Conservation (phyloP, 148 eudicot genomes). For the Pouteria glomerata region DNA sequence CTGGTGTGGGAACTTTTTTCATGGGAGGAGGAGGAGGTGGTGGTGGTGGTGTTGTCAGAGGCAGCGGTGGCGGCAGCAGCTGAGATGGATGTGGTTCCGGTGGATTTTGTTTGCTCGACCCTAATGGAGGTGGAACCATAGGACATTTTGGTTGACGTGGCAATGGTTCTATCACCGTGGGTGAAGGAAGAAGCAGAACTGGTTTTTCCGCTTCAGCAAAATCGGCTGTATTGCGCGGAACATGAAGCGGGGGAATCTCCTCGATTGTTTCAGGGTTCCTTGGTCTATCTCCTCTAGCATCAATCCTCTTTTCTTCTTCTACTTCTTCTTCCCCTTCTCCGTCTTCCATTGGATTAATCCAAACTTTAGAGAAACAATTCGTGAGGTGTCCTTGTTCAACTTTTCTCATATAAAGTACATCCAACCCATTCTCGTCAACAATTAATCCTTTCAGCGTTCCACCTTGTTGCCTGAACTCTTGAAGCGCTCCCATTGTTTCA, state of each 20-base stretch:
- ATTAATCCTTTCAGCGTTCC: constrained; percentile 26
- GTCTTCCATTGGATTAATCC: constrained; percentile 32
- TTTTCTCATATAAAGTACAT: constrained; percentile 34
- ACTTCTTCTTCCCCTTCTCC: too few species aligned
- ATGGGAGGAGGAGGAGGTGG: constrained; percentile 27
- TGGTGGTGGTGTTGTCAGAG: neutral
- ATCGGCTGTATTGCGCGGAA: neutral
- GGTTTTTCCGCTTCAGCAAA: neutral
- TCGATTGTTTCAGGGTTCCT: constrained; percentile 12
- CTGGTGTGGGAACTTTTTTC: constrained; percentile 18
- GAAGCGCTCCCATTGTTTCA: neutral
- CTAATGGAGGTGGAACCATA: constrained; percentile 7
- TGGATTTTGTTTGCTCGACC: neutral
- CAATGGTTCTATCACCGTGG: neutral
- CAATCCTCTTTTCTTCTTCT: constrained; percentile 24
- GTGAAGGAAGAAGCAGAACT: constrained; percentile 3
- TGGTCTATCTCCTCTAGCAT: constrained; percentile 16
- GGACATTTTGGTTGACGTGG: constrained; percentile 4
- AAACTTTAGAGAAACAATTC: constrained; percentile 35
- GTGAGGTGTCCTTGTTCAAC: constrained; percentile 18
- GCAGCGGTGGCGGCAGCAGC: neutral
- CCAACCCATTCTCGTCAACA: constrained; percentile 40
- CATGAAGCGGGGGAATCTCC: constrained; percentile 23
- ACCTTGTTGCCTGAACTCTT: constrained; percentile 23
- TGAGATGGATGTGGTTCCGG: constrained; percentile 7